Conservation (phyloP, 176 grass and related monocot genomes). For the Leersia perrieri region DNA sequence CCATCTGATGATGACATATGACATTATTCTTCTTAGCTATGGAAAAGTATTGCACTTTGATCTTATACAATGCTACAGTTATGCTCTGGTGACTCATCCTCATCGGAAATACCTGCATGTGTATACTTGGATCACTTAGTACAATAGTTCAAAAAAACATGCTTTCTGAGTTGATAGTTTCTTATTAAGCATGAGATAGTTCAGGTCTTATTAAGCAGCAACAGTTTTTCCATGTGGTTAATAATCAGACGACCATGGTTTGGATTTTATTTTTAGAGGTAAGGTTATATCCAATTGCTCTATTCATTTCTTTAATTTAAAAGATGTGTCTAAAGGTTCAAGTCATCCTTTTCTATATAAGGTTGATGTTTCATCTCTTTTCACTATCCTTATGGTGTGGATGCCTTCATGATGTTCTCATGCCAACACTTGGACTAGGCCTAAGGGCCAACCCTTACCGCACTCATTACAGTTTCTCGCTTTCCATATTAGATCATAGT, state of each 20-base stretch:
- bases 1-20: not conserved
- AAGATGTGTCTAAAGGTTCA: not conserved
- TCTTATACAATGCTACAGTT: not conserved
- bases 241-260: not conserved
- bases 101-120: not conserved
- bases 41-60: not conserved
- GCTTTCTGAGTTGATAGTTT: not conserved
- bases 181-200: not conserved
- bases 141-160: not conserved
- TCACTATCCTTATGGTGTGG: not conserved
- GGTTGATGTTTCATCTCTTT: not conserved
- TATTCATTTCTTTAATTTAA: not conserved
- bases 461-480: conserved; percentile 1
- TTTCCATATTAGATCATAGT: not conserved
- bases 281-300: not conserved
- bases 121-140: not conserved
- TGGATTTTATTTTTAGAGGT: not conserved
- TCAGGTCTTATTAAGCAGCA: not conserved
- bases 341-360: not conserved
- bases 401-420: not conserved
- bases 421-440: not conserved
- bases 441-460: not conserved
- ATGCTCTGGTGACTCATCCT: not conserved
- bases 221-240: not conserved
- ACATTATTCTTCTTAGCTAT: not conserved